Evolutionary conservation across 192 early-diverging fungal genomes (phyloP).

Genomic region (Pilobolus umbonatus): DNA sequence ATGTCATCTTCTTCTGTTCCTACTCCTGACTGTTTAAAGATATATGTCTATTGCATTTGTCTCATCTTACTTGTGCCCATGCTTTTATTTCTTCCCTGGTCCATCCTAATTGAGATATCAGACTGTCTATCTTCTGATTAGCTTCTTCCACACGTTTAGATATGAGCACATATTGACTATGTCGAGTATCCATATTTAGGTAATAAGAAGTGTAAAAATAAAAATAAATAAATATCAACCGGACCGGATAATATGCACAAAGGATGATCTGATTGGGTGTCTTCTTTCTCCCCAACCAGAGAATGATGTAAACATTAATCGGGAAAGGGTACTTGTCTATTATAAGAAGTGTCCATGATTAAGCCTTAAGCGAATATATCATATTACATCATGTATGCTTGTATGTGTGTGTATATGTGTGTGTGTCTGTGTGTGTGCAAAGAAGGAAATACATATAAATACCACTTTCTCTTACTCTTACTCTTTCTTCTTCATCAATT

Average conservation of each 20-base stretch:
- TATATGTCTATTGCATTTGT: too few relatives aligned
- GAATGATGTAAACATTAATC: neutral
- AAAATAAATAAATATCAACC: neutral
- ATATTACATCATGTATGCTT: neutral
- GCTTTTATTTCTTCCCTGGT: constrained; percentile 2
- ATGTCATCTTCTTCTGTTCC: too few relatives aligned
- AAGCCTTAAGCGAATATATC: too few relatives aligned
- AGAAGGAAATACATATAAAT: neutral
- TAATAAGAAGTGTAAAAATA: neutral
- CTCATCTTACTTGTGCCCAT: neutral
- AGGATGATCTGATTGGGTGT: neutral
- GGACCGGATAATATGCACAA: neutral
- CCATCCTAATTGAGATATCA: neutral
- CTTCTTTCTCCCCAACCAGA: neutral
- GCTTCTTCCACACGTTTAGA: constrained; percentile 10
- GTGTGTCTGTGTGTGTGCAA: neutral
- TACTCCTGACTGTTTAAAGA: neutral
- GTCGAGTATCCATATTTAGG: constrained; percentile 1
- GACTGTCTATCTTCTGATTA: neutral
- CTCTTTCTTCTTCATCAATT: neutral
- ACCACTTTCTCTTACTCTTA: neutral
- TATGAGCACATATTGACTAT: constrained; percentile 3
- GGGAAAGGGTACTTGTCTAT: neutral
- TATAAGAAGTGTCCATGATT: neutral
- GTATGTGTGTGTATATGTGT: neutral